Evolutionary conservation across 805 yeast species (phyloP).

Genomic region (Pichia membranifaciens): DNA sequence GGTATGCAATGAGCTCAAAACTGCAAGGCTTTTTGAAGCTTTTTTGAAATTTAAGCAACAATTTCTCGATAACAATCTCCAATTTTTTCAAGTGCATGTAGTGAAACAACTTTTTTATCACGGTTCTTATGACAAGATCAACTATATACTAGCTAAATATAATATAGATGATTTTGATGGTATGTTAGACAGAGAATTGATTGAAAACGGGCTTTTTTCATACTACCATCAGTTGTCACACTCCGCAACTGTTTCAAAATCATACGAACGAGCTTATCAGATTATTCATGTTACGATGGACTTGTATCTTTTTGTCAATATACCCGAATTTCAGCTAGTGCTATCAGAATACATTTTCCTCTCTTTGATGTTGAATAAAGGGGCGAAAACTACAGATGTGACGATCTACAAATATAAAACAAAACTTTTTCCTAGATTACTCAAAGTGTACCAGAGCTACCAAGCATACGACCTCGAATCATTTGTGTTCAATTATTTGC

Average conservation of each 20-base stretch:
- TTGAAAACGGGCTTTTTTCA: slow-evolving; percentile 10
- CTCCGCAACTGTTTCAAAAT: slow-evolving; percentile 16
- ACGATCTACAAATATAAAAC: slow-evolving; percentile 4
- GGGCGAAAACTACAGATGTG: not conserved
- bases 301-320: not conserved
- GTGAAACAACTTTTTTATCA: slow-evolving; percentile 8
- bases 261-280: slow-evolving; percentile 18
- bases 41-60: not conserved
- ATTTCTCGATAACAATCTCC: not conserved
- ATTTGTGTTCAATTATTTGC: not conserved
- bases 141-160: not conserved
- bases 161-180: slow-evolving; percentile 16
- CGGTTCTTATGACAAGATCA: slow-evolving; percentile 8
- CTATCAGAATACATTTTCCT: slow-evolving; percentile 3
- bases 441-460: slow-evolving; percentile 7
- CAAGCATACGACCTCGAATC: slow-evolving; percentile 3
- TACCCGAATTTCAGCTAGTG: slow-evolving; percentile 1
- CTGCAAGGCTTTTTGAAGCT: slow-evolving; percentile 3
- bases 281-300: slow-evolving; percentile 11
- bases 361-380: slow-evolving; percentile 1
- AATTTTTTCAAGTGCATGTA: slow-evolving; percentile 11
- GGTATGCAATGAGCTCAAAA: slow-evolving; percentile 6
- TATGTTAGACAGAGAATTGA: not conserved
- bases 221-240: slow-evolving; percentile 19
- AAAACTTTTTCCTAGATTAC: not conserved